These are phyloP conservation scores for Cryomyces antarcticus DNA, from an alignment of 495 filamentous ascomycete species.

Conservation along the genomic window DNA sequence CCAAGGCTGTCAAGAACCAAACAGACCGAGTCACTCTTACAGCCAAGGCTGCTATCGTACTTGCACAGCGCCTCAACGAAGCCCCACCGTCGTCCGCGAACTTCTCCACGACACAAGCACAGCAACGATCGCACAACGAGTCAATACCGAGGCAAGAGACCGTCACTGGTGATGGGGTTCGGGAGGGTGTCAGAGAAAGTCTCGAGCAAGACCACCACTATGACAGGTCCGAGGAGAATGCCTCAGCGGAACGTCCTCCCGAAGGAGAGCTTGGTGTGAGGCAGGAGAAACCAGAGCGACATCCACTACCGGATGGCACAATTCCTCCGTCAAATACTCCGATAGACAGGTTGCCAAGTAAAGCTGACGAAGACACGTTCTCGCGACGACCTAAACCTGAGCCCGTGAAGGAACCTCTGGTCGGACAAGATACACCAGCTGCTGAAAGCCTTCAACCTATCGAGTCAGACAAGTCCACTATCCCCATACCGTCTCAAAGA, in stretches of 20 bases:
- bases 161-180: slow-evolving; percentile 3
- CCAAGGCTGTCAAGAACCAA: slow-evolving; percentile 42
- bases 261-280: slow-evolving; percentile 17
- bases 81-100: slow-evolving; percentile 11
- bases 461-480: slow-evolving; percentile 15
- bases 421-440: slow-evolving; percentile 1
- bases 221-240: slow-evolving; percentile 15
- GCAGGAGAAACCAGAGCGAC: slow-evolving; percentile 21
- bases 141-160: slow-evolving; percentile 9
- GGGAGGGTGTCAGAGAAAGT: slow-evolving; percentile 10
- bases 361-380: slow-evolving; percentile 7
- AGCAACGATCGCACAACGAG: slow-evolving; percentile 7
- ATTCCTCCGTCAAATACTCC: slow-evolving; percentile 15
- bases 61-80: slow-evolving; percentile 37
- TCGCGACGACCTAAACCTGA: slow-evolving; percentile 7
- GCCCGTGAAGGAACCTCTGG: slow-evolving; percentile 9
- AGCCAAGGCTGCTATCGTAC: slow-evolving; percentile 37
- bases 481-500: slow-evolving; percentile 5
- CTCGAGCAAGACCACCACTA: slow-evolving; percentile 27
- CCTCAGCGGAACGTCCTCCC: slow-evolving; percentile 11
- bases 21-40: slow-evolving; percentile 42
- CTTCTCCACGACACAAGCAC: slow-evolving; percentile 1
- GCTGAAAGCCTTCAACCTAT: slow-evolving; percentile 10
- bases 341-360: slow-evolving; percentile 1
- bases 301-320: slow-evolving; percentile 25